Evolutionary conservation across 1,284 basidiomycete genomes (phyloP), one percentile per base, ranked within the genome.

Genomic region (Wallemia mellicola): DNA sequence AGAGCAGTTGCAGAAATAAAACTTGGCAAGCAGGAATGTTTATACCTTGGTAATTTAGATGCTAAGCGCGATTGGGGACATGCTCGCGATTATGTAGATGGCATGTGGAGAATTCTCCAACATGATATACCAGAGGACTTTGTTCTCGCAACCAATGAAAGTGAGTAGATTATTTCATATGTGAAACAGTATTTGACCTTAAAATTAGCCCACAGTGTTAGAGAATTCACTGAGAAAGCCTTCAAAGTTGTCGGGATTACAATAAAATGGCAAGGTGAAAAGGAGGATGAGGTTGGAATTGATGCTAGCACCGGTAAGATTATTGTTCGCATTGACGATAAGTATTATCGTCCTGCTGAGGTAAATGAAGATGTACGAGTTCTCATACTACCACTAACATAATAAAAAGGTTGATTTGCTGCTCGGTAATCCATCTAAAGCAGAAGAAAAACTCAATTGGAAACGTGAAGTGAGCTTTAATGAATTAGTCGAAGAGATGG

Each of bases 21-120:
- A 61, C 70, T 86, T 57, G 84, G 83, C 58, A 86, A 88, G 73
- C 84, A 87, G 68, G 72, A 77, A 60, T 86, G 85, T 68, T 71
- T 92, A 65, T 91, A 87, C 71, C 77, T 92, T 56, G 87, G 87
- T 61, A 92, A 92, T 71, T 66, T 92, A 61, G 86, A 89, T 69
- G 84, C 87, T 3, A 77, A 81, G 69, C 82, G 87, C 71, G 87
- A 92, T 69, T 92, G 87, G 87, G 87, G 87, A 65, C 87, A 92
- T 70, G 86, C 84, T 59, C 79, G 78, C 63, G 86, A 88, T 61
- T 88, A 87, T 66, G 81, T 86, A 14, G 86, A 89, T 71, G 87
- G 87, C 54, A 91, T 92, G 88, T 92, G 87, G 86, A 76, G 77
- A 66, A 88, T 92, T 78, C 77, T 92, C 27, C 87, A 92, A 70